Evolutionary conservation across 1,284 basidiomycete species (phyloP).

Genomic region (Cronartium quercuum): DNA sequence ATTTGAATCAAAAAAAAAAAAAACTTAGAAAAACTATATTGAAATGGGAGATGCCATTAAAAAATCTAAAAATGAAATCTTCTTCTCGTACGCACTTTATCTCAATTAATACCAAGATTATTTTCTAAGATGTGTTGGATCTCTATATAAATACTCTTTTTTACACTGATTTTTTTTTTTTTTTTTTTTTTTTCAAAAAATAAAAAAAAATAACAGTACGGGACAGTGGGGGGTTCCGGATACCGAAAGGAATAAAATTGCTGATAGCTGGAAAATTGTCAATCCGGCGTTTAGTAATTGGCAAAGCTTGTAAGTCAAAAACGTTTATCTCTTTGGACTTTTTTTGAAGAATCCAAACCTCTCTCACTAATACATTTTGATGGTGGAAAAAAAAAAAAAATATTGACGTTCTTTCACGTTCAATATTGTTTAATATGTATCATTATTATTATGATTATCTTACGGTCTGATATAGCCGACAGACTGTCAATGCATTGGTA

Average conservation of each 20-base stretch:
- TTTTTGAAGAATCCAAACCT: not conserved
- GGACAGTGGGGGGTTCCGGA: constrained; percentile 23
- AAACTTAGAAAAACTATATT: constrained; percentile 6
- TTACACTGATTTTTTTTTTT: not conserved
- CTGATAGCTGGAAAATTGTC: constrained; percentile 18
- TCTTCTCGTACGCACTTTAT: constrained; percentile 8
- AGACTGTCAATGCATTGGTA: constrained; percentile 15
- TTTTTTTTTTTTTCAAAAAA: not conserved
- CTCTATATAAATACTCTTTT: not conserved
- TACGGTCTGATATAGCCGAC: not conserved
- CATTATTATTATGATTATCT: not conserved
- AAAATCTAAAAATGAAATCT: not conserved
- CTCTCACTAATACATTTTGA: too few relatives aligned
- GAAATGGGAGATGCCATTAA: constrained; percentile 13
- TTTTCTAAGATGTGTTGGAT: too few relatives aligned
- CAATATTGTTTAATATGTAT: too few relatives aligned
- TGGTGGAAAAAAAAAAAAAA: not conserved
- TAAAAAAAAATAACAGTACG: constrained; percentile 4
- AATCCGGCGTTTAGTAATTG: constrained; percentile 13
- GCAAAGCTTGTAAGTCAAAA: constrained; percentile 21
- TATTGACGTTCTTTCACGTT: not conserved
- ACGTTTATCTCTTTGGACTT: not conserved
- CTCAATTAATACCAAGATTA: too few relatives aligned
- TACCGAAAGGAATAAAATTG: not conserved
- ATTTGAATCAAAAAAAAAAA: not conserved